Conservation (phyloP, 805 yeast species). For the Tetrapisispora namnaoensis region DNA sequence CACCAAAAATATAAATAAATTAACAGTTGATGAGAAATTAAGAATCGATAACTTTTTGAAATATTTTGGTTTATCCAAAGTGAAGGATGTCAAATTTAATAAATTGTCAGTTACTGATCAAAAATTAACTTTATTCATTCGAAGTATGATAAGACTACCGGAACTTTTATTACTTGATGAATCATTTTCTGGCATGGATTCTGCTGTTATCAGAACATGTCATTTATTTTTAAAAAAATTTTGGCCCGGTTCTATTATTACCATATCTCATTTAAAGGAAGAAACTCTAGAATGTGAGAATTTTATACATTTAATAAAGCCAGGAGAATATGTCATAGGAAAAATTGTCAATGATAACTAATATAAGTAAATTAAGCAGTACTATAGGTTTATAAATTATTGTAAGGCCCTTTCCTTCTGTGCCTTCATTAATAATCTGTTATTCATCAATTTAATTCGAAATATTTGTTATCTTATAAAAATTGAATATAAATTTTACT, state of each 20-base stretch:
- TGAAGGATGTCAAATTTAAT: conserved; percentile 36
- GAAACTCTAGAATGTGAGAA: conserved; percentile 71
- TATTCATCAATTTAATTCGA: background rate
- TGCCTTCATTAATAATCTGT: no score
- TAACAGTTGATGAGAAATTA: conserved; percentile 31
- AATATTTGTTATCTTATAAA: background rate
- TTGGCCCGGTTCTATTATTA: conserved; percentile 62
- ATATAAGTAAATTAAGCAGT: background rate
- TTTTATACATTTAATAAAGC: conserved; percentile 26
- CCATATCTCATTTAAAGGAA: conserved; percentile 69
- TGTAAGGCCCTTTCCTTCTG: no score
- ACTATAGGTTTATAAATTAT: background rate
- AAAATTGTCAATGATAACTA: background rate
- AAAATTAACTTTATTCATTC: conserved; percentile 61
- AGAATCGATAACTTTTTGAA: conserved; percentile 38
- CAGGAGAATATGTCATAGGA: conserved; percentile 31
- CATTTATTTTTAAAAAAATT: conserved; percentile 36
- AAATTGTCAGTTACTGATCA: conserved; percentile 63
- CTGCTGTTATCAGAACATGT: conserved; percentile 48
- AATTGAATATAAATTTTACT: background rate
- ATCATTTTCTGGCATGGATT: conserved; percentile 86
- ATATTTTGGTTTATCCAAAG: conserved; percentile 35
- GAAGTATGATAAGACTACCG: conserved; percentile 75
- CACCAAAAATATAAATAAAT: conserved; percentile 34
- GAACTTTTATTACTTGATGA: conserved; percentile 76